These are phyloP conservation scores for Petunia secreta DNA, from an alignment of 257 asterid genomes.

Conservation along the genomic window DNA sequence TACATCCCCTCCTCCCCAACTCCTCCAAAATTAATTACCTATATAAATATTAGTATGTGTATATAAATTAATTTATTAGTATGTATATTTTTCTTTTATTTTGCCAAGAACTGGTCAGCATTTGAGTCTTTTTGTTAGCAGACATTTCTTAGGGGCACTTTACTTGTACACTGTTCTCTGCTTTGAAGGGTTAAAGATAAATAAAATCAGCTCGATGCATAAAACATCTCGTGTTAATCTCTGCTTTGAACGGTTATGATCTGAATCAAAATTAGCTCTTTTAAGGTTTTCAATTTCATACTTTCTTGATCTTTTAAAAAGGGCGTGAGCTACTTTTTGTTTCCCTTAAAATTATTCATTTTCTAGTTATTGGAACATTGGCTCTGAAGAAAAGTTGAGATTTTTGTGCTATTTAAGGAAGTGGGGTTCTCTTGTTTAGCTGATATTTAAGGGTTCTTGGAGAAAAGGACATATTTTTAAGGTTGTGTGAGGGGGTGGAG, in stretches of 20 bases:
- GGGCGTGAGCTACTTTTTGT: not conserved
- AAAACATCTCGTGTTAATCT: not conserved
- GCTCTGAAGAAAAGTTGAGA: not conserved
- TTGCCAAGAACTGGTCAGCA: conserved; percentile 28
- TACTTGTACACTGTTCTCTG: not conserved
- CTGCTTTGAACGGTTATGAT: conserved; percentile 25
- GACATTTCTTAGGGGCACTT: conserved; percentile 9
- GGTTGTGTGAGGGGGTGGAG: not conserved
- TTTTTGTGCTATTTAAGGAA: not conserved
- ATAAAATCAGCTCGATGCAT: not conserved
- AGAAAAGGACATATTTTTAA: not conserved
- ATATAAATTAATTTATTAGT: not conserved
- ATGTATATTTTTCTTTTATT: not conserved
- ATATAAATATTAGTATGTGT: not conserved
- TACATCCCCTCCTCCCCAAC: no score
- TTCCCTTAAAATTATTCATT: not conserved
- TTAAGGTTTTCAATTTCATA: not conserved
- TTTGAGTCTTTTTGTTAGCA: conserved; percentile 21
- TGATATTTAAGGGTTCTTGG: conserved; percentile 3
- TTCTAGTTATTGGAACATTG: conserved; percentile 3
- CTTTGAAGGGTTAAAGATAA: not conserved
- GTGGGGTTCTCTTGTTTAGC: conserved; percentile 11
- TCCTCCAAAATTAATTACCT: not conserved
- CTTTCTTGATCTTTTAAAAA: not conserved
- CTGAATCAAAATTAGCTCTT: conserved; percentile 23